A percentile compares a stretch with the other conserved stretches of the same genome.
Conservation (phyloP, 169 alveolate genomes). For the Plasmodium reichenowi region DNA sequence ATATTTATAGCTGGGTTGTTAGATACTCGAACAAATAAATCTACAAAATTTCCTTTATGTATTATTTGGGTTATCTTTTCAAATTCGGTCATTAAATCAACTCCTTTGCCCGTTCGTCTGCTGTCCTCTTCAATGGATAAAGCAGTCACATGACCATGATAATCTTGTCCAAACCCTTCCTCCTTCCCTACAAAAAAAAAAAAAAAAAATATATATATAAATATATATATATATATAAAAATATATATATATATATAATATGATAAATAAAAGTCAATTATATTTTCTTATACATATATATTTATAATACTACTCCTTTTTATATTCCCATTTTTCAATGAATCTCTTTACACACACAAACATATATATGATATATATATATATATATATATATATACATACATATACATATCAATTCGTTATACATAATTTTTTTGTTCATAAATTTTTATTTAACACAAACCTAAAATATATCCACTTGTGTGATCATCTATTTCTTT, state of each 20-base stretch:
- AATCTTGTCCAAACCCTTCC: slow-evolving; percentile 49
- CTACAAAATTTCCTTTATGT: slow-evolving; percentile 75
- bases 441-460: background rate
- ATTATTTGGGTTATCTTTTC: slow-evolving; percentile 77
- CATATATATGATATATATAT: too few species aligned
- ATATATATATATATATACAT: background rate
- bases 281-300: too few species aligned
- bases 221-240: too few species aligned
- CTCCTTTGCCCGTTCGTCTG: slow-evolving; percentile 81
- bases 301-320: background rate
- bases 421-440: background rate
- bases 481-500: slow-evolving; percentile 54
- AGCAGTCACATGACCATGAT: slow-evolving; percentile 84
- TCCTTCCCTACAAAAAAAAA: slow-evolving; percentile 33
- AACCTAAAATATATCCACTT: slow-evolving; percentile 70
- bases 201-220: too few species aligned
- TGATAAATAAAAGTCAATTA: too few species aligned
- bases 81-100: slow-evolving; percentile 80
- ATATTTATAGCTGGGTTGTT: slow-evolving; percentile 80
- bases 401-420: background rate
- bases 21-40: slow-evolving; percentile 78
- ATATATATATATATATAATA: too few species aligned
- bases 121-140: slow-evolving; percentile 76
- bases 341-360: background rate
- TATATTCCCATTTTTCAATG: background rate